Evolutionary conservation across 225 moss, liverwort and hornwort genomes (phyloP).

Genomic region (Bryoerythrophyllum caledonicum): DNA sequence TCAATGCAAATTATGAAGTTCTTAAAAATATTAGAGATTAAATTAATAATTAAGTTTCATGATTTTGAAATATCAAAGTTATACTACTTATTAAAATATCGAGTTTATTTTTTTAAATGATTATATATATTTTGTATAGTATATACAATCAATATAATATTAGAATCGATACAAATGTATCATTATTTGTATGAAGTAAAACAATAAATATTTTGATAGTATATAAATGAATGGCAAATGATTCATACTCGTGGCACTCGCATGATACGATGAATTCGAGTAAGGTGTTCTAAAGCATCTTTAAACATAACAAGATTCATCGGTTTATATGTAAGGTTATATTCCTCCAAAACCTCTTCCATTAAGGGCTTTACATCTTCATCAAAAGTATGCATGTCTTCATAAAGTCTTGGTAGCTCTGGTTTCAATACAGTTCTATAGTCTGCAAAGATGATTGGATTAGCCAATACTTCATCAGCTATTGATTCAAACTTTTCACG

Average conservation of each 20-base stretch:
- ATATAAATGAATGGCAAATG: background rate
- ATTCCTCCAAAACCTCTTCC: constrained; percentile 82
- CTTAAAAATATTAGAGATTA: background rate
- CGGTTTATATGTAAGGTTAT: constrained; percentile 67
- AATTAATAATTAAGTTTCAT: background rate
- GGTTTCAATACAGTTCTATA: constrained; percentile 63
- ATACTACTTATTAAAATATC: background rate
- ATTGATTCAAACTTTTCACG: constrained; percentile 43
- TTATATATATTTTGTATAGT: background rate
- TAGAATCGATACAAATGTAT: too few species aligned
- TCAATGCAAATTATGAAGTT: background rate
- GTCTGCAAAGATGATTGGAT: constrained; percentile 79
- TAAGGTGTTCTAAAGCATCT: constrained; percentile 89
- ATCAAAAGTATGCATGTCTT: constrained; percentile 71
- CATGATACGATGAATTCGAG: constrained; percentile 82
- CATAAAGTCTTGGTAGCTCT: constrained; percentile 72
- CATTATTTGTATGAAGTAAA: background rate
- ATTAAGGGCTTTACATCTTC: constrained; percentile 58
- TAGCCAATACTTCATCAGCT: constrained; percentile 40
- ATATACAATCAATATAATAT: background rate
- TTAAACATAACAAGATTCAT: constrained; percentile 95
- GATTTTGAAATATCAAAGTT: too few species aligned
- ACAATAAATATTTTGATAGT: accelerated
- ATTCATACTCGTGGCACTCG: constrained; percentile 59
- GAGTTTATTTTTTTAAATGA: background rate